phyloP scores from a whole-genome alignment of 2,329 filamentous ascomycete genomes.

The Aspergillus phoenicis region DNA sequence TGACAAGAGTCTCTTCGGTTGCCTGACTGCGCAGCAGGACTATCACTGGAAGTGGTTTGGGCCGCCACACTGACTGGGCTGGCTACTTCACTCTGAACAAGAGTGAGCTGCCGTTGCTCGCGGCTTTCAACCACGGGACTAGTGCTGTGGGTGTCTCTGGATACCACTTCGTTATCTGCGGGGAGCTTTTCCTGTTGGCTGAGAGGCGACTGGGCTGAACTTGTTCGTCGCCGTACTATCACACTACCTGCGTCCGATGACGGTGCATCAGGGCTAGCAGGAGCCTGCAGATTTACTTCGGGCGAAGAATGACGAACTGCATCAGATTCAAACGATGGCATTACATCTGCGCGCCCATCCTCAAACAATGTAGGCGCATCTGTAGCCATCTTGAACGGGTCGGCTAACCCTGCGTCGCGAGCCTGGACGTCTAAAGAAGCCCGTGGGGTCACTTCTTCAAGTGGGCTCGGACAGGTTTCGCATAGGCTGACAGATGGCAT shows the following conservation, averaged over 20 bases:
- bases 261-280: conserved; percentile 5
- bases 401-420: neutral
- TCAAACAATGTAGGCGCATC: neutral
- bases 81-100: neutral
- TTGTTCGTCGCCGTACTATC: conserved; percentile 3
- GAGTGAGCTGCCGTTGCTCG: neutral
- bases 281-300: neutral
- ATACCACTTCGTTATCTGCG: neutral
- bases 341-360: neutral
- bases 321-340: neutral
- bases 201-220: neutral
- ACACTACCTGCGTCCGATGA: conserved; percentile 9
- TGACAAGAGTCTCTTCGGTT: neutral
- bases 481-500: neutral
- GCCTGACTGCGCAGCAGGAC: neutral
- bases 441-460: neutral
- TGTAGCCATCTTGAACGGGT: neutral
- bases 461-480: neutral
- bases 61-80: neutral
- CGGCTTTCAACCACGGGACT: neutral
- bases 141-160: neutral
- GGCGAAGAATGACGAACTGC: neutral
- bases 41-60: neutral
- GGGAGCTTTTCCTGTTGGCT: neutral
- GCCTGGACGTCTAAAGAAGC: neutral